Evolutionary conservation across 2,329 filamentous ascomycete genomes (phyloP), one percentile per base, ranked within the genome.

Genomic region (Ophiostoma sp.): DNA sequence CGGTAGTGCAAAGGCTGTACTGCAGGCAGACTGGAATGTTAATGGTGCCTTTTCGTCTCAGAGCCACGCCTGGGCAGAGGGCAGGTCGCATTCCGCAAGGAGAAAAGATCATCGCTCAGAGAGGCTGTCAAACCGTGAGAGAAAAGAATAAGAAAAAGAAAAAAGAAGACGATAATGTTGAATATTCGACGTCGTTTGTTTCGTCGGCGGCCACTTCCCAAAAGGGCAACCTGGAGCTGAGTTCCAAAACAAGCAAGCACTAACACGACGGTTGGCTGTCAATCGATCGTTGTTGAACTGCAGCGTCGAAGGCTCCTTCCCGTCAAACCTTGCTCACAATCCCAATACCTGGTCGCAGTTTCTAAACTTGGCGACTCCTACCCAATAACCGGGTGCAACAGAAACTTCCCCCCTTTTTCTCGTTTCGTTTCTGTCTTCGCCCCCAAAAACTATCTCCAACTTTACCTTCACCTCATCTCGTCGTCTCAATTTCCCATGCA

Each of bases 61-160:
- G 69, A 48, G 36, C 69, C 69, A 59, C 52, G 69, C 69, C 50
- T 19, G 19, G 68, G 31, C 33, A 22, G 8, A 45, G 12, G 42
- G 36, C 36, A 64, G 36, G 61, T 42, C n/a, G 25, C 69, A 70
- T 71, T 63, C 69, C 69, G 55, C 52, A 71, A 63, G 36, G 15
- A 33, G 68, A 15, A 57, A 70, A 17, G 48, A 57, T 69, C 28
- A 25, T 63, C 61, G 11, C 36, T 66, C 4, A 11, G 36, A 64
- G n/a, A 64, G 61, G 33, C 61, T 22, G 31, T 39, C 42, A 48
- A 15, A 19, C 15, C 19, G 2, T 48, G 42, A 48, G 42, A 19
- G 15, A 42, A 11, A 42, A 15, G 11, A 2, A 42, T 2, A 39
- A 36, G 12, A 33, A 31, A 39, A 63, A 63, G 36, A 50, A 50